A percentile compares a stretch with the other conserved stretches of the same genome.
Conservation (phyloP, 371 early-diverging fungal genomes). For the Catenaria anguillulae region DNA sequence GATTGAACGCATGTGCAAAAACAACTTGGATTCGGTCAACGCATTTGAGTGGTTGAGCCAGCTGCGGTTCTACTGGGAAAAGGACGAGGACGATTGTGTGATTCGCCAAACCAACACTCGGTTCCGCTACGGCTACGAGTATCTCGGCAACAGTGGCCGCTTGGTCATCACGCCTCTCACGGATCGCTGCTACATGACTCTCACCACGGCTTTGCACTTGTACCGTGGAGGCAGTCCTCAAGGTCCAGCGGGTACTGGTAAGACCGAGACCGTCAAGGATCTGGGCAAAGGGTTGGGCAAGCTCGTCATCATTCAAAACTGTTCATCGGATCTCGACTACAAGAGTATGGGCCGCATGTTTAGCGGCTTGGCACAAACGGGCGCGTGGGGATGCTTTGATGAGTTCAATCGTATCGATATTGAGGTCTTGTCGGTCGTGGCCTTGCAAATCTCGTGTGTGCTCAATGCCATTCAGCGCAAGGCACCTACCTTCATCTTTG, state of each 20-base stretch:
- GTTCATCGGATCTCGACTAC: conserved; percentile 33
- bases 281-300: conserved; percentile 38
- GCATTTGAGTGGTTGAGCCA: conserved; percentile 39
- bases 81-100: conserved; percentile 34
- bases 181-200: conserved; percentile 37
- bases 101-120: conserved; percentile 36
- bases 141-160: conserved; percentile 29
- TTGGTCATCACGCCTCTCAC: conserved; percentile 41
- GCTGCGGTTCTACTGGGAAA: conserved; percentile 36
- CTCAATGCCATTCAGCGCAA: conserved; percentile 25
- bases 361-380: conserved; percentile 33
- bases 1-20: conserved; percentile 29
- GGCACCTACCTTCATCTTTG: conserved; percentile 28
- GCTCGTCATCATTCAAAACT: conserved; percentile 40
- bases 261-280: conserved; percentile 49
- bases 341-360: conserved; percentile 35
- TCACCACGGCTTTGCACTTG: conserved; percentile 35
- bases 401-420: conserved; percentile 47
- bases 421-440: conserved; percentile 37
- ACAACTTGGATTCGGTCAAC: conserved; percentile 24
- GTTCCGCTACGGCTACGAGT: conserved; percentile 32
- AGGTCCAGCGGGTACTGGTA: conserved; percentile 44
- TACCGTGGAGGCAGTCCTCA: conserved; percentile 33
- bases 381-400: conserved; percentile 51
- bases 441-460: conserved; percentile 31